phyloP scores from a whole-genome alignment of 169 alveolate genomes.

The Plasmodium gonderi region DNA sequence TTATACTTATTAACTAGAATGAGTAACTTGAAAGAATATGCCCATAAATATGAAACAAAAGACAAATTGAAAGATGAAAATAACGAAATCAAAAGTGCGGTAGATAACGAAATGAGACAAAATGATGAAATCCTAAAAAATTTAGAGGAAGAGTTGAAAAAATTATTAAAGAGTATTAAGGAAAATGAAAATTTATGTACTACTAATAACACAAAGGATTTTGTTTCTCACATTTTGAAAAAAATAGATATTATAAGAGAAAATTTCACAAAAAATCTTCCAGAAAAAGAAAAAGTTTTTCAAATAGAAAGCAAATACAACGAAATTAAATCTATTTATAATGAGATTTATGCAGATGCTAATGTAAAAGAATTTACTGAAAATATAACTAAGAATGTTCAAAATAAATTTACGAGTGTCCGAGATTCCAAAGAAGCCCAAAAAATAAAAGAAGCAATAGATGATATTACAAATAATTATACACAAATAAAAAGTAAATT shows the following conservation, averaged over 20 bases:
- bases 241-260: background rate
- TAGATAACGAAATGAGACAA: background rate
- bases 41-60: background rate
- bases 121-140: background rate
- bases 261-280: background rate
- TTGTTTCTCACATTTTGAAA: background rate
- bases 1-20: background rate
- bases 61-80: background rate
- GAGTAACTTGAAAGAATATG: background rate
- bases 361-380: background rate
- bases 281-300: background rate
- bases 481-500: background rate
- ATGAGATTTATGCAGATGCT: background rate
- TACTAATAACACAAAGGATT: background rate
- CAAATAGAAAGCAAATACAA: background rate
- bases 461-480: background rate
- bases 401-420: background rate
- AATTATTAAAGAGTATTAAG: background rate
- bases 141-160: background rate
- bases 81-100: background rate
- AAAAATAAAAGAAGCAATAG: background rate
- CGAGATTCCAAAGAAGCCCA: background rate
- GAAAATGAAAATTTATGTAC: background rate
- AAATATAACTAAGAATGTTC: background rate
- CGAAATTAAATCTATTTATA: background rate